Evolutionary conservation across 2,329 filamentous ascomycete species (phyloP), one percentile per base, ranked within the genome.

Genomic region (Chrysosporium queenslandicum): DNA sequence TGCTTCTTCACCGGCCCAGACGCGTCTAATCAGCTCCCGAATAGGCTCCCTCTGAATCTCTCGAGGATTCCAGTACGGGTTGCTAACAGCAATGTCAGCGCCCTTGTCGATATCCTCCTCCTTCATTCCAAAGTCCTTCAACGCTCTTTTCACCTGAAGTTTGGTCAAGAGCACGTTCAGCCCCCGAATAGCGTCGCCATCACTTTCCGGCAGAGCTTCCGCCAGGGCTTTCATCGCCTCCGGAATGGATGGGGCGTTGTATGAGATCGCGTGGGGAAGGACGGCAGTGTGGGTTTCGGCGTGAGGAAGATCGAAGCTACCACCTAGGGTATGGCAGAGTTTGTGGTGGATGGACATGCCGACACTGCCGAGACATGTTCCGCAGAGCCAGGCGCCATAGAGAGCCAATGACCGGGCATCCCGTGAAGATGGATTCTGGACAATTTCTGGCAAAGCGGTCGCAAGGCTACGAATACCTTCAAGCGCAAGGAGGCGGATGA

Each of bases 321-420:
- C 82, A 21, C 81, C 81, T 1, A 84, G 69, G 0, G 77, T 78
- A 61, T 85, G 81, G 66, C 80, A 83, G 1, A 85, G 73, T 62
- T 85, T 85, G 65, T 85, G 81, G 61, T 85, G 82, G 12, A 85
- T 72, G 2, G 78, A 74, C 78, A 84, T 83, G 50, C 74, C 74
- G 2, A 79, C 77, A 53, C 69, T 76, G 4, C 80, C 80, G 0
- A 83, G 71, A 58, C 78, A 81, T 21, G 71, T 74, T 29, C 79
- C 80, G 58, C 79, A 83, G 1, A 84, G 74, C 79, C 79, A 84
- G 34, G 81, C 80, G 20, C 80, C 81, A 59, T 83, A 82, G 1
- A 79, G 72, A 12, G 79, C 80, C 2, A 64, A 64, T 2, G 71
- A 73, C 2, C 80, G 74, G 2, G 79, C 78, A 3, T 69, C 63